These are phyloP conservation scores for Talaromyces proteolyticus DNA, from an alignment of 495 filamentous ascomycete genomes.

Conservation along the genomic window DNA sequence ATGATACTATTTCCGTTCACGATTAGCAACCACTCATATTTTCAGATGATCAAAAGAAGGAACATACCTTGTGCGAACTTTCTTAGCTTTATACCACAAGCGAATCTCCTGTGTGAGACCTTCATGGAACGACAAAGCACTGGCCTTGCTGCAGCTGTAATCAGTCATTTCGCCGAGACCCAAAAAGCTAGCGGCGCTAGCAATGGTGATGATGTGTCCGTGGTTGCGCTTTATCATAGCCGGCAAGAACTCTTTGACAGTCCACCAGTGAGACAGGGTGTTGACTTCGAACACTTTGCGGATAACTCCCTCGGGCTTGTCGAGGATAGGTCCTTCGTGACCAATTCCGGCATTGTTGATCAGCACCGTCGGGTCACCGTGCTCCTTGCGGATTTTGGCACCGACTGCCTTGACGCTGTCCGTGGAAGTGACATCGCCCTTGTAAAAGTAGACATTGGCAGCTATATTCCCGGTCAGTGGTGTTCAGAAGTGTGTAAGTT, in stretches of 20 bases:
- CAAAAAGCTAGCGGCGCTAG: constrained; percentile 50
- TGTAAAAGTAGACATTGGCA: constrained; percentile 37
- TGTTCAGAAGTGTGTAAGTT: neutral
- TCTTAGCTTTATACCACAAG: constrained; percentile 34
- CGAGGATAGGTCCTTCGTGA: constrained; percentile 38
- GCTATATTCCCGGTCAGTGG: constrained; percentile 11
- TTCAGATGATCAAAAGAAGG: neutral
- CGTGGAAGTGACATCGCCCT: constrained; percentile 48
- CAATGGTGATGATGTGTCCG: constrained; percentile 52
- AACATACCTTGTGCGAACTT: constrained; percentile 36
- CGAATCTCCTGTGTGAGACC: constrained; percentile 36
- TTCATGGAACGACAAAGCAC: constrained; percentile 50
- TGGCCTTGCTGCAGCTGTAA: constrained; percentile 54
- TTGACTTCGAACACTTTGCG: constrained; percentile 53
- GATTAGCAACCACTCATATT: too few species aligned
- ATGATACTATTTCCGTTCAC: constrained; percentile 20
- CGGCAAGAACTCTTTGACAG: constrained; percentile 54
- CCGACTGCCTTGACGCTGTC: constrained; percentile 36
- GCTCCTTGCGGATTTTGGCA: constrained; percentile 35
- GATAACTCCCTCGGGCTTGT: constrained; percentile 37
- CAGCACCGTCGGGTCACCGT: constrained; percentile 47
- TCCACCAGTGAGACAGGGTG: constrained; percentile 52
- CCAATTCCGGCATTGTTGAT: constrained; percentile 59
- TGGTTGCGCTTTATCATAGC: constrained; percentile 54
- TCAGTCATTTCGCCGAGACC: constrained; percentile 42